These are phyloP conservation scores for Avicennia marina DNA, from an alignment of 257 asterid species.

Conservation along the genomic window DNA sequence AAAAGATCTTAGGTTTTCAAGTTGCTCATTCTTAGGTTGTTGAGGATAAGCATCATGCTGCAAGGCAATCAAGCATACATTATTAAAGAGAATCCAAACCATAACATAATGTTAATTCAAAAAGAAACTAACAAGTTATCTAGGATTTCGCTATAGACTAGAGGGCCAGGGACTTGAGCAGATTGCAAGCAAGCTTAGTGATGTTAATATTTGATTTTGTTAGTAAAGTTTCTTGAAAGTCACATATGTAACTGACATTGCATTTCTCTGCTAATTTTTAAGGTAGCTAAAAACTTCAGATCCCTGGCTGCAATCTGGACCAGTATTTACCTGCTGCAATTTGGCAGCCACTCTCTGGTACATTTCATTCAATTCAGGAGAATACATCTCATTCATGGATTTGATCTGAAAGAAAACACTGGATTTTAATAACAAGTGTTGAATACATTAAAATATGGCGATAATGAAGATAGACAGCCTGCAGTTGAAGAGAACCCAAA, in stretches of 20 bases:
- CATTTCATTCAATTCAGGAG: slow-evolving; percentile 69
- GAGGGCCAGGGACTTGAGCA: slow-evolving; percentile 1
- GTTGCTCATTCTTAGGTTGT: slow-evolving; percentile 70
- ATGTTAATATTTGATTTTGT: neutral
- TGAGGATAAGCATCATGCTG: slow-evolving; percentile 86
- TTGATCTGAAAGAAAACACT: slow-evolving; percentile 62
- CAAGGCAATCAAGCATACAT: slow-evolving; percentile 22
- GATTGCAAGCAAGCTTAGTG: neutral
- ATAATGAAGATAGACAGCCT: slow-evolving; percentile 1
- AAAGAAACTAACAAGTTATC: neutral
- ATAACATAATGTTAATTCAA: neutral
- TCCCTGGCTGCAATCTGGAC: slow-evolving; percentile 1
- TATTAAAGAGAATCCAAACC: slow-evolving; percentile 14
- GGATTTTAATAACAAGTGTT: slow-evolving; percentile 2
- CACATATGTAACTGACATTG: neutral
- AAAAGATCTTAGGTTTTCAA: slow-evolving; percentile 67
- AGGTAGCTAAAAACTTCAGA: neutral
- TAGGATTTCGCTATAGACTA: neutral
- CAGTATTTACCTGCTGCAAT: slow-evolving; percentile 72
- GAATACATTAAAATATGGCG: slow-evolving; percentile 10
- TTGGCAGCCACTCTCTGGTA: slow-evolving; percentile 63
- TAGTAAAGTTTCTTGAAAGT: no score
- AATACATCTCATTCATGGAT: slow-evolving; percentile 73
- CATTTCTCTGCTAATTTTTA: neutral
- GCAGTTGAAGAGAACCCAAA: neutral